phyloP scores from a whole-genome alignment of 768 basidiomycete genomes.

The Piloderma croceum region DNA sequence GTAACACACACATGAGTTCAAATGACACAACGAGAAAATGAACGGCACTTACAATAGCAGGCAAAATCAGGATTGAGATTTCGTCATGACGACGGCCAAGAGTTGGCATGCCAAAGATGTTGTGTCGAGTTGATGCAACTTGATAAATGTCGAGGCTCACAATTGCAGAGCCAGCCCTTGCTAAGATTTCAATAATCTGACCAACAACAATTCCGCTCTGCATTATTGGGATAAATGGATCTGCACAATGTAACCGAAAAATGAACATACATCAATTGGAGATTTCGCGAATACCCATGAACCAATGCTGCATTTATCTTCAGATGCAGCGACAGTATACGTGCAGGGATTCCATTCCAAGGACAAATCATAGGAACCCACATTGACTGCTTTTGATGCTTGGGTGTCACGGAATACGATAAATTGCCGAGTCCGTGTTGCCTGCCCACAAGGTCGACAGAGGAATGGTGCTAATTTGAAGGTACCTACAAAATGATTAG shows the following conservation, averaged over 20 bases:
- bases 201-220: slow-evolving; percentile 13
- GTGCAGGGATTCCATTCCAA: slow-evolving; percentile 12
- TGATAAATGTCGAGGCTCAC: slow-evolving; percentile 15
- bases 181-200: slow-evolving; percentile 18
- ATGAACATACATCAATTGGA: too few species aligned
- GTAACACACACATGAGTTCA: too few species aligned
- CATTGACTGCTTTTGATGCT: slow-evolving; percentile 13
- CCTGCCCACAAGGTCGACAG: too few species aligned
- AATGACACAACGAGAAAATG: too few species aligned
- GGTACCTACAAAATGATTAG: too few species aligned
- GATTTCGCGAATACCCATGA: slow-evolving; percentile 22
- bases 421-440: slow-evolving; percentile 1
- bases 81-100: slow-evolving; percentile 13
- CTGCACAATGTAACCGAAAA: slow-evolving; percentile 1
- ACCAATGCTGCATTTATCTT: slow-evolving; percentile 17
- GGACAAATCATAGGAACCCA: background rate
- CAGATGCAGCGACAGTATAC: slow-evolving; percentile 12
- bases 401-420: slow-evolving; percentile 8
- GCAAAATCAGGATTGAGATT: too few species aligned
- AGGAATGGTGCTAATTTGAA: too few species aligned
- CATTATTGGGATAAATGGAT: slow-evolving; percentile 3
- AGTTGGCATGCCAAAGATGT: slow-evolving; percentile 12
- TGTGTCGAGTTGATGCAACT: slow-evolving; percentile 6
- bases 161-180: background rate
- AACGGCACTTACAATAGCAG: too few species aligned